Evolutionary conservation across 1,139 yeast species (phyloP), one percentile per base, ranked within the genome.

Genomic region (Yamadazyma spencermartinsiae): DNA sequence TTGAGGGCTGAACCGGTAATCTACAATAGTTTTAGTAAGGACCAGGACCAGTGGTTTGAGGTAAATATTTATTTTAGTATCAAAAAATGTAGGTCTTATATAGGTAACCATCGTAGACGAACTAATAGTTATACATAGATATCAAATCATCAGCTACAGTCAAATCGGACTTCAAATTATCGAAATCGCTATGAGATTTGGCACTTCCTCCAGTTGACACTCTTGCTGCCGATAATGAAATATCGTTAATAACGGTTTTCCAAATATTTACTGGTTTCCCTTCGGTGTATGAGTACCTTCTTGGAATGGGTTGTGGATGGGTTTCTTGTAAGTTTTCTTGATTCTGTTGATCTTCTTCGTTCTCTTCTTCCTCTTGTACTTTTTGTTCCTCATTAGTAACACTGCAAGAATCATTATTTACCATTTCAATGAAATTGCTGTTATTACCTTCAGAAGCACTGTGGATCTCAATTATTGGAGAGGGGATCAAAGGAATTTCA

Each of bases 191-290:
- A 23, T 23, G 26, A 23, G 26, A 27, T 19, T 19, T 30, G 33
- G 20, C 31, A 11, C 26, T 23, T 12, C 30, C 13, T 8, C 80
- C 80, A 8, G 74, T 72, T 1, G 80, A 75, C 5, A 72, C 54
- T 36, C 74, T 49, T 2, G 81, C 82, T 0, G 82, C 82, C 20
- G 71, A 66, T 39, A 75, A 57, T 1, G 81, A 74, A 2, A 70
- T 62, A 29, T 71, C 78, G 50, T 72, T 75, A 44, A 70, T 54
- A 0, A 74, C 68, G 2, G 63, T 56, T 40, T 61, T 66, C 76
- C 78, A 73, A 2, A 34, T 36, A 13, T 27, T 38, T 25, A 7
- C 16, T 11, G 4, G 19, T 24, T 12, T 25, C 10, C 35, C 36
- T 13, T 41, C 44, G 5, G 39, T 29, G 17, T 35, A 36, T 7